phyloP scores from a whole-genome alignment of 495 filamentous ascomycete species.

The Usnea hakonensis region DNA sequence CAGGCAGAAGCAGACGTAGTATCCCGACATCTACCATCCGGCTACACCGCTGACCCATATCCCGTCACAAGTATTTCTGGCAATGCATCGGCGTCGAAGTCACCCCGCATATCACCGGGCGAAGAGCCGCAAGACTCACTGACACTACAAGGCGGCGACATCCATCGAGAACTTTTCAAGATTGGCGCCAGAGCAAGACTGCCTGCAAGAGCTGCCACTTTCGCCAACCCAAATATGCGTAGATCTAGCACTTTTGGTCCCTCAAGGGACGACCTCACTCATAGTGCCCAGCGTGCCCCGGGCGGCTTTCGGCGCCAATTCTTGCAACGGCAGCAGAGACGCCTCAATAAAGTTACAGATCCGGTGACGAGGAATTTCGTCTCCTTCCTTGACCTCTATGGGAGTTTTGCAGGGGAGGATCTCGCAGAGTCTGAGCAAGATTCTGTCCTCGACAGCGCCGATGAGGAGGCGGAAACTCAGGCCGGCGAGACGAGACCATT shows the following conservation, averaged over 20 bases:
- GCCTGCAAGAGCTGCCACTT: conserved; percentile 50
- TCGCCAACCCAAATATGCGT: conserved; percentile 39
- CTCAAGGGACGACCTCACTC: conserved; percentile 30
- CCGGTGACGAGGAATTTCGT: conserved; percentile 58
- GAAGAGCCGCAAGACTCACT: conserved; percentile 47
- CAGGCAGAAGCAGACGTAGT: conserved; percentile 31
- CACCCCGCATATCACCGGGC: conserved; percentile 2
- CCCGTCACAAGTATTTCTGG: conserved; percentile 9
- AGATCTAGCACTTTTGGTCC: conserved; percentile 15
- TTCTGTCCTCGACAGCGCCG: conserved; percentile 33
- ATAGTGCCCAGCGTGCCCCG: conserved; percentile 46
- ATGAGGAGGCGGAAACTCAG: conserved; percentile 39
- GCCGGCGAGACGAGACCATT: conserved; percentile 43
- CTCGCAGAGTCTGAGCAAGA: conserved; percentile 59
- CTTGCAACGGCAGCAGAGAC: conserved; percentile 42
- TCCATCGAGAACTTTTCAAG: conserved; percentile 62
- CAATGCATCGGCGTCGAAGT: background rate
- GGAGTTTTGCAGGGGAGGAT: conserved; percentile 64
- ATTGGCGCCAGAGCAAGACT: conserved; percentile 43
- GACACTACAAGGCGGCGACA: conserved; percentile 57
- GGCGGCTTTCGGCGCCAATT: conserved; percentile 57
- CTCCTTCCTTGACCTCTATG: conserved; percentile 62
- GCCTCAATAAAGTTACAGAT: conserved; percentile 34
- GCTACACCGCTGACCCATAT: conserved; percentile 36
- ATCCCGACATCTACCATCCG: conserved; percentile 34